A percentile compares a stretch with the other conserved stretches of the same genome.
These are phyloP conservation scores for Monascus purpureus DNA, from an alignment of 495 filamentous ascomycete genomes.

Conservation along the genomic window DNA sequence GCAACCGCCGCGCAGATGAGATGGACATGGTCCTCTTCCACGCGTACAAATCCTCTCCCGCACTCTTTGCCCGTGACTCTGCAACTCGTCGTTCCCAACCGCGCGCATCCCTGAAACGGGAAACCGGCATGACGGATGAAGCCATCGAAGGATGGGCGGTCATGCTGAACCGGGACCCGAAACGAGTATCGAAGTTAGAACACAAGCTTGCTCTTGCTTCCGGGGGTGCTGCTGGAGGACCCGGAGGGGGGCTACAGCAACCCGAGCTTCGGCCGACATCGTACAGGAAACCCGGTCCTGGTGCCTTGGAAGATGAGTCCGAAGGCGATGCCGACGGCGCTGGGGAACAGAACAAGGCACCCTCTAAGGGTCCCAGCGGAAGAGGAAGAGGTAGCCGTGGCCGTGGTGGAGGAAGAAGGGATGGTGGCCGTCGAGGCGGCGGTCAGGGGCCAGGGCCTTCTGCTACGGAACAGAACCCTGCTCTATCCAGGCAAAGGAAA, in stretches of 20 bases:
- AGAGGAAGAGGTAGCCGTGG: constrained; percentile 16
- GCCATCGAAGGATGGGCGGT: constrained; percentile 87
- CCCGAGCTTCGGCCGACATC: constrained; percentile 44
- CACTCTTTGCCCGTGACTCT: constrained; percentile 54
- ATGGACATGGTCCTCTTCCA: constrained; percentile 45
- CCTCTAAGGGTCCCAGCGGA: constrained; percentile 22
- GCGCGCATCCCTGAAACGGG: constrained; percentile 49
- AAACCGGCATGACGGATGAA: constrained; percentile 86
- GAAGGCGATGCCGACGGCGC: constrained; percentile 10
- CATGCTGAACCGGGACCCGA: constrained; percentile 65
- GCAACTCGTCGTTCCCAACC: constrained; percentile 48
- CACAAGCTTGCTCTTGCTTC: constrained; percentile 44
- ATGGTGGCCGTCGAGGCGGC: constrained; percentile 31
- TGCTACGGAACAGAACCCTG: constrained; percentile 42
- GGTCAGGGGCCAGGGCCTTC: constrained; percentile 34
- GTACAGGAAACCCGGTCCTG: constrained; percentile 26
- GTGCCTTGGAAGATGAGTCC: constrained; percentile 21
- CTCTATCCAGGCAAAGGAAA: constrained; percentile 48
- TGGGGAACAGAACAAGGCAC: constrained; percentile 6
- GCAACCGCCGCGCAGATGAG: constrained; percentile 22
- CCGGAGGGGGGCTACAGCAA: constrained; percentile 29
- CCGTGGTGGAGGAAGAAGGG: constrained; percentile 27
- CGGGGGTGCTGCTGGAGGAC: constrained; percentile 19
- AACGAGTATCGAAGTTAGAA: constrained; percentile 49
- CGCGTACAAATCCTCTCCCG: constrained; percentile 46